Percentiles rank a stretch among this genome's conserved stretches.
phyloP scores from a whole-genome alignment of 1,284 basidiomycete genomes.

The Ceratobasidium sp. region DNA sequence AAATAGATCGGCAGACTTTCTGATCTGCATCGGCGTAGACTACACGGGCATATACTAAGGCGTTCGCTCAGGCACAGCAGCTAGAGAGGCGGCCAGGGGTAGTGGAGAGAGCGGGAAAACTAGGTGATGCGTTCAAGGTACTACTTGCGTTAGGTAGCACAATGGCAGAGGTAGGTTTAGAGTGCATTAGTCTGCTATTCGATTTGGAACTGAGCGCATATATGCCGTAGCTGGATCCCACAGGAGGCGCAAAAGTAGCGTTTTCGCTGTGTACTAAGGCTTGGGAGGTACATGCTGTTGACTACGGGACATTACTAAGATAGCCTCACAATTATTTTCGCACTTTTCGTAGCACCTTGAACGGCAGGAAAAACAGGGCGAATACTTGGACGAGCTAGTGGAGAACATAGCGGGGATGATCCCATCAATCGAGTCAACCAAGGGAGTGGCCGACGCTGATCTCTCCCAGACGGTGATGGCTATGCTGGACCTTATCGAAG shows the following conservation, averaged over 20 bases:
- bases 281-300: neutral
- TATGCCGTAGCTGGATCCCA: neutral
- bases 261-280: neutral
- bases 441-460: neutral
- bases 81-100: neutral
- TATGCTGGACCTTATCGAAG: constrained; percentile 17
- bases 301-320: too few relatives aligned
- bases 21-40: neutral
- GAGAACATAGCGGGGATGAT: constrained; percentile 2
- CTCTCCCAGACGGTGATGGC: neutral
- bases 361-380: neutral
- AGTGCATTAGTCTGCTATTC: neutral
- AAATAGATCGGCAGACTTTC: too few relatives aligned
- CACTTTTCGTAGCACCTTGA: neutral
- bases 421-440: neutral
- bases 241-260: neutral
- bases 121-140: neutral
- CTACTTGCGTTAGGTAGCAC: neutral
- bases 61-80: neutral
- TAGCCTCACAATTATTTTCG: neutral
- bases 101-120: neutral
- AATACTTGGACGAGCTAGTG: neutral
- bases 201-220: neutral
- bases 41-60: neutral
- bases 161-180: neutral